Evolutionary conservation across 176 grass and related monocot species (phyloP), one percentile per base, ranked within the genome.

Genomic region (Oryza meridionalis): DNA sequence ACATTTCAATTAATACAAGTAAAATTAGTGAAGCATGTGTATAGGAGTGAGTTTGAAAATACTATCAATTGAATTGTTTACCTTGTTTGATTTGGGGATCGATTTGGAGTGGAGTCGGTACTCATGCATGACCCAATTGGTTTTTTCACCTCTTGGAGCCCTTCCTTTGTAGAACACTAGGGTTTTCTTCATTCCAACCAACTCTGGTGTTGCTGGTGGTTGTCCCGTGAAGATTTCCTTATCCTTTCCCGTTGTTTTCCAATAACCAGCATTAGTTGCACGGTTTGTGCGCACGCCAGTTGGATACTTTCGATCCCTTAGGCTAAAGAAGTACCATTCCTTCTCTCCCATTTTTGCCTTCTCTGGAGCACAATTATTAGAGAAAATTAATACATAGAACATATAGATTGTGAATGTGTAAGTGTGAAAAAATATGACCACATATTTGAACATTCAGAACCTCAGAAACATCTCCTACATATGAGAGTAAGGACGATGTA

Each of bases 111-210:
- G 78, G 3, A 97, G 74, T 0, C 94, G 83, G 33, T 97, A 94
- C 77, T 97, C 94, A 37, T 97, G 94, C 86, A 94, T 97, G 70
- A 97, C 92, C 94, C 94, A 97, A 35, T 92, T 97, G 5, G 88
- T 92, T 68, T 97, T 97, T 76, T 97, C 88, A 6, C 94, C 94
- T 58, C 88, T 92, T 3, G 94, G 92, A 66, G 94, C 94, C 65
- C 94, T 92, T 16, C 94, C 94, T n/a, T 94, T 97, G 84, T 97
- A 97, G 73, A 97, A 97, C 33, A 97, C 94, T 15, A 97, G 78
- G 5, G 94, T 97, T 86, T 97, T 97, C 70, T 97, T 97, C 92
- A 92, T 94, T 7, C 94, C 94, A 6, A 91, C 88, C 0, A 97
- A 81, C n/a, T 90, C 87, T 1, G 70, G 69, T 1, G 78, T 66